These are phyloP conservation scores for Candida bentonensis DNA, from an alignment of 805 yeast genomes.

Conservation along the genomic window DNA sequence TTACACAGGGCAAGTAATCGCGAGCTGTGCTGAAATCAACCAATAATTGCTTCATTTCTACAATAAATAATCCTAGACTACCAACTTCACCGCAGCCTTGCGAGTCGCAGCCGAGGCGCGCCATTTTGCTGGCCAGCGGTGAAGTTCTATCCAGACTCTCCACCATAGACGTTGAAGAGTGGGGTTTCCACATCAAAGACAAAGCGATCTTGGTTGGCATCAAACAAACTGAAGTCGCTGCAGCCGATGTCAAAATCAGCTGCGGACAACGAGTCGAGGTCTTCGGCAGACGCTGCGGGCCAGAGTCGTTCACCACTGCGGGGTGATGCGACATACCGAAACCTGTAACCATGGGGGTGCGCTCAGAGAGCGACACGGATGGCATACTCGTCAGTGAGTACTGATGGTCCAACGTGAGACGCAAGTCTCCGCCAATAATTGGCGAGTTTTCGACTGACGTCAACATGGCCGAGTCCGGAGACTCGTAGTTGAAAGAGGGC, in stretches of 20 bases:
- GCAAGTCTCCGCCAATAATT: neutral
- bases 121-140: neutral
- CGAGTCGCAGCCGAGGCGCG: conserved; percentile 1
- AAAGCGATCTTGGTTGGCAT: neutral
- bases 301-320: neutral
- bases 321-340: conserved; percentile 2
- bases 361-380: neutral
- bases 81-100: neutral
- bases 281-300: conserved; percentile 1
- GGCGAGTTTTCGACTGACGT: neutral
- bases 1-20: neutral
- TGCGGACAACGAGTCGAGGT: neutral
- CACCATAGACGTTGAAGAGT: conserved; percentile 1
- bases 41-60: neutral
- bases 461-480: conserved; percentile 1
- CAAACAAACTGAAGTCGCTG: neutral
- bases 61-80: neutral
- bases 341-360: neutral
- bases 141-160: neutral
- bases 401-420: neutral
- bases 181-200: neutral
- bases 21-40: neutral
- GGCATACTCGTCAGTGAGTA: neutral
- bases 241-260: neutral
- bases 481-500: neutral